Conservation (phyloP, 2,329 filamentous ascomycete species). For the Calonectria crousiana region DNA sequence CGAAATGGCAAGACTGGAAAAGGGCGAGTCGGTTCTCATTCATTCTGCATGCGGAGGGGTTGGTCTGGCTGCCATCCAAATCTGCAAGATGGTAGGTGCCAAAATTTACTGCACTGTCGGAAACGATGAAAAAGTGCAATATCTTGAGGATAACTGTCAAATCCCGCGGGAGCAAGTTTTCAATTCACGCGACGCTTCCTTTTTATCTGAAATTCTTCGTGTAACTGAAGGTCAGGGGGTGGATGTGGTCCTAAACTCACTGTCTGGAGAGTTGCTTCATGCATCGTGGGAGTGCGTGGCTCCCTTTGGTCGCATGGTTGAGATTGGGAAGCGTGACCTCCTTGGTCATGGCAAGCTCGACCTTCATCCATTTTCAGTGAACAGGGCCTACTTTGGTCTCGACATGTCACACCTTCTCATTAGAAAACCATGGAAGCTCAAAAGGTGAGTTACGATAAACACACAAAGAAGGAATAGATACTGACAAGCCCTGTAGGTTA, state of each 20-base stretch:
- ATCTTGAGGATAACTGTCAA: not conserved
- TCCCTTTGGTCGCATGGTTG: not conserved
- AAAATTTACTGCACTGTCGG: conserved; percentile 8
- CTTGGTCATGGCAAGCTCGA: not conserved
- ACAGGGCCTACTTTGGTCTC: conserved; percentile 27
- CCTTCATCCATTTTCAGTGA: not conserved
- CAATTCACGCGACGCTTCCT: not conserved
- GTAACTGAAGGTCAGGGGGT: not conserved
- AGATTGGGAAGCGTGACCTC: conserved; percentile 11
- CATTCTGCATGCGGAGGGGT: conserved; percentile 14
- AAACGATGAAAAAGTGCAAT: not conserved
- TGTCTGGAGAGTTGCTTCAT: not conserved
- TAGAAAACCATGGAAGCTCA: not conserved
- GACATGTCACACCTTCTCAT: conserved; percentile 29
- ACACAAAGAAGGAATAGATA: not conserved
- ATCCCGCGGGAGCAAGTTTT: not conserved
- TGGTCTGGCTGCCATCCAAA: not conserved
- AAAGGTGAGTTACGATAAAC: conserved; percentile 12
- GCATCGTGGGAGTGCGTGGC: conserved; percentile 5
- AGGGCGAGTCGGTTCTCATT: conserved; percentile 19
- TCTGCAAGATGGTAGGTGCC: not conserved
- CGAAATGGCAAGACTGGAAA: conserved; percentile 14
- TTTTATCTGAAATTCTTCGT: not conserved
- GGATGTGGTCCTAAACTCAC: not conserved
- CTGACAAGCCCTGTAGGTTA: not conserved